A percentile compares a stretch with the other conserved stretches of the same genome.
These are phyloP conservation scores for Fraxinus nigra DNA, from an alignment of 305 asterid species.

Conservation along the genomic window DNA sequence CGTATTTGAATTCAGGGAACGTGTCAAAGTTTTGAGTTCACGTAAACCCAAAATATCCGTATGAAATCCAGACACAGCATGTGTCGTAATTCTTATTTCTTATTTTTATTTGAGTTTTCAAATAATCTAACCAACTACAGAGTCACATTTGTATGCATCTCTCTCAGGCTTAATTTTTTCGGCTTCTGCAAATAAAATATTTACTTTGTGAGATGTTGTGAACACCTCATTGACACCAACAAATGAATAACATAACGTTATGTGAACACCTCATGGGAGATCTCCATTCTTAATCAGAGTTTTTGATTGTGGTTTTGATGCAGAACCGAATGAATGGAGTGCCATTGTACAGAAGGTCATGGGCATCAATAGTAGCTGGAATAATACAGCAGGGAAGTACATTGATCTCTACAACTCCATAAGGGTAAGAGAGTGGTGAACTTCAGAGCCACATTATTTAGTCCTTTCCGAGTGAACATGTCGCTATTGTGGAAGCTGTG, in stretches of 20 bases:
- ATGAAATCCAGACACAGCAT: not conserved
- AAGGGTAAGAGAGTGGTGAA: conserved; percentile 31
- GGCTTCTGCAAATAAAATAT: not conserved
- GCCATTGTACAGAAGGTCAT: conserved; percentile 50
- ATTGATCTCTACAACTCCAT: conserved; percentile 56
- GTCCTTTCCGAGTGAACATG: not conserved
- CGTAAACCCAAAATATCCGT: not conserved
- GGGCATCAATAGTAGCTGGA: conserved; percentile 76
- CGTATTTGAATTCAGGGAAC: not conserved
- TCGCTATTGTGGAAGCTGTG: not conserved
- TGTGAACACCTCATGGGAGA: not conserved
- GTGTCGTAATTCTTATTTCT: not conserved
- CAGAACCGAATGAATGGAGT: conserved; percentile 69
- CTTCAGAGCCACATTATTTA: not conserved
- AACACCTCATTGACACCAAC: not conserved
- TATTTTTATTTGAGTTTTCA: not conserved
- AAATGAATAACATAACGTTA: not conserved
- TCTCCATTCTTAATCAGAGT: not conserved
- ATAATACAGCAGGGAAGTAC: conserved; percentile 74
- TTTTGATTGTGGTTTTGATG: conserved; percentile 21
- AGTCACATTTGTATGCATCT: not conserved
- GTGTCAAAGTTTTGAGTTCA: not conserved
- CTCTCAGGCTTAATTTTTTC: not conserved
- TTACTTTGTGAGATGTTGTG: not conserved
- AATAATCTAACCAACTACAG: not conserved